Percentiles rank a stretch among this genome's conserved stretches.
phyloP scores from a whole-genome alignment of 2,329 filamentous ascomycete genomes.

The Rosellinia necatrix region DNA sequence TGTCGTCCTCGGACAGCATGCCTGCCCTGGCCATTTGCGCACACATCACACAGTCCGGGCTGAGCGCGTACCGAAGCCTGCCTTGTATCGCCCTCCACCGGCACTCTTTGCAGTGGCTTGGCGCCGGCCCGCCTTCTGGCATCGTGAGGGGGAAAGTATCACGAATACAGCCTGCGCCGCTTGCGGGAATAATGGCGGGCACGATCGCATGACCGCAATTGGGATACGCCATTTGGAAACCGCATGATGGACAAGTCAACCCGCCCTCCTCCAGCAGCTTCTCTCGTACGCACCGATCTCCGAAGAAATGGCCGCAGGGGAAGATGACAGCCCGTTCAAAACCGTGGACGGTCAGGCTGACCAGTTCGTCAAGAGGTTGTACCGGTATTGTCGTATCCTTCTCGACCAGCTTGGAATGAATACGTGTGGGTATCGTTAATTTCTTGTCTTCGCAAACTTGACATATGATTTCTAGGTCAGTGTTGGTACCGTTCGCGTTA shows the following conservation, averaged over 20 bases:
- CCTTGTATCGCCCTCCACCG: constrained; percentile 29
- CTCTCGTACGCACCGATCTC: constrained; percentile 32
- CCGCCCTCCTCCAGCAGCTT: constrained; percentile 7
- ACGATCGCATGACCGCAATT: constrained; percentile 31
- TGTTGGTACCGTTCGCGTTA: constrained; percentile 14
- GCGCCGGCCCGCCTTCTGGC: constrained; percentile 28
- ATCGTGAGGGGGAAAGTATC: constrained; percentile 34
- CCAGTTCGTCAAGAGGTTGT: constrained; percentile 10
- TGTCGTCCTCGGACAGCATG: constrained; percentile 1
- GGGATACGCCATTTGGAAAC: constrained; percentile 31
- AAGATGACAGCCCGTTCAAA: constrained; percentile 33
- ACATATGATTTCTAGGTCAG: constrained; percentile 27
- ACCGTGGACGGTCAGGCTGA: constrained; percentile 22
- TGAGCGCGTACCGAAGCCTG: constrained; percentile 25
- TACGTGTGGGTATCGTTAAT: constrained; percentile 30
- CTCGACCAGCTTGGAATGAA: constrained; percentile 11
- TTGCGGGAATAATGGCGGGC: constrained; percentile 27
- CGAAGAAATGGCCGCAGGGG: constrained; percentile 36
- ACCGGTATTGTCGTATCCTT: neutral
- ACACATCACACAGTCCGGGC: constrained; percentile 31
- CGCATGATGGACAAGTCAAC: constrained; percentile 32
- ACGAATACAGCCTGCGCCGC: constrained; percentile 23
- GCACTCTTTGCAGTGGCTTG: constrained; percentile 33
- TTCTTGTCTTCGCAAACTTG: constrained; percentile 27
- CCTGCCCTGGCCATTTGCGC: constrained; percentile 12